phyloP scores from a whole-genome alignment of 495 filamentous ascomycete species.

The Aspergillus indologenus region DNA sequence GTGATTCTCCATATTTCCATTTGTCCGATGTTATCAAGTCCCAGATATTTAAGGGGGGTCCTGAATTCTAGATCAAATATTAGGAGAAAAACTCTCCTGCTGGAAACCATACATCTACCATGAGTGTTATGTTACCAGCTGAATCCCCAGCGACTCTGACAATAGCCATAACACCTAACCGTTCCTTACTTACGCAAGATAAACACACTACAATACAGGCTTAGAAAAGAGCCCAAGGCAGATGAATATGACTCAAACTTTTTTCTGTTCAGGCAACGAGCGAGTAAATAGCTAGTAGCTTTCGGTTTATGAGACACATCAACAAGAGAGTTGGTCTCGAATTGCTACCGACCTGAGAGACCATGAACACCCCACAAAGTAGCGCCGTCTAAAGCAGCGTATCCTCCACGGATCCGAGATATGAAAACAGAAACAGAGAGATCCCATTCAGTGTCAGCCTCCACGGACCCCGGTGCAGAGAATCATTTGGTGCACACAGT shows the following conservation, averaged over 20 bases:
- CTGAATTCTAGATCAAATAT: too few species aligned
- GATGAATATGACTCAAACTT: conserved; percentile 20
- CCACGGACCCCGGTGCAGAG: conserved; percentile 38
- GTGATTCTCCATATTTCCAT: too few species aligned
- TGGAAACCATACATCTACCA: too few species aligned
- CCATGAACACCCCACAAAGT: conserved; percentile 28
- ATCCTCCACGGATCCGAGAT: conserved; percentile 45
- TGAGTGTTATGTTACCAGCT: too few species aligned
- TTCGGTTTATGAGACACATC: conserved; percentile 19
- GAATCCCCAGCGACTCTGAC: too few species aligned
- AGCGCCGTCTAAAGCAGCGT: conserved; percentile 38
- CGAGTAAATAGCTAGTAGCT: conserved; percentile 19
- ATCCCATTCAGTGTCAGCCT: conserved; percentile 33
- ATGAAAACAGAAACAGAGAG: conserved; percentile 35
- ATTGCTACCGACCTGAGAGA: conserved; percentile 28
- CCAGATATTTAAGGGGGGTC: too few species aligned
- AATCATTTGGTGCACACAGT: conserved; percentile 38
- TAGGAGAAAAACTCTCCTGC: too few species aligned
- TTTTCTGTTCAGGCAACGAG: conserved; percentile 19
- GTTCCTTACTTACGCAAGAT: too few species aligned
- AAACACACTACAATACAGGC: too few species aligned
- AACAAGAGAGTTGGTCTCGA: conserved; percentile 21
- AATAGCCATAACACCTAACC: too few species aligned
- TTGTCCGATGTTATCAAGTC: too few species aligned
- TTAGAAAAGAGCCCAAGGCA: neutral